phyloP scores from a whole-genome alignment of 805 yeast species.

The Lipomyces sp. region DNA sequence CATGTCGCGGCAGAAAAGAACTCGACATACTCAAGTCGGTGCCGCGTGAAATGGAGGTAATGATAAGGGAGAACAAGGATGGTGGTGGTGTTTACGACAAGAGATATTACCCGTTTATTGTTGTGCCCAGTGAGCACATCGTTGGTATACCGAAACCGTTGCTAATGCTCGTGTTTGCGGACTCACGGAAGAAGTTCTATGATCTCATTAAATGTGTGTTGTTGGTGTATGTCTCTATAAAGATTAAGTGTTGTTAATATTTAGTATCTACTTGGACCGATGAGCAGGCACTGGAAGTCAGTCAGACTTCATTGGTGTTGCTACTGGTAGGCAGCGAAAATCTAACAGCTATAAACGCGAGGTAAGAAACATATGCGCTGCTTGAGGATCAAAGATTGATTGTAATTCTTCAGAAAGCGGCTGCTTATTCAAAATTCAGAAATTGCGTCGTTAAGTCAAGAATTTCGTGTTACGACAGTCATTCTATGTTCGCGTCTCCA shows the following conservation, averaged over 20 bases:
- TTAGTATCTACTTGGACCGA: constrained; percentile 25
- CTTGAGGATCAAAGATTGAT: neutral
- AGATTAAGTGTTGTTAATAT: neutral
- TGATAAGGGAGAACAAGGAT: constrained; percentile 7
- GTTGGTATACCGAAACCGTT: constrained; percentile 30
- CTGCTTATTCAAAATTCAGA: neutral
- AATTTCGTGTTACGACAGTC: constrained; percentile 23
- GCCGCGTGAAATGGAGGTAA: constrained; percentile 16
- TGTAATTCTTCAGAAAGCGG: constrained; percentile 11
- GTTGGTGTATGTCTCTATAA: neutral
- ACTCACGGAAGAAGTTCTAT: constrained; percentile 21
- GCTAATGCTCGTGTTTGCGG: constrained; percentile 25
- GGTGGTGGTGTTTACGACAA: constrained; percentile 20
- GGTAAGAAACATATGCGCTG: constrained; percentile 13
- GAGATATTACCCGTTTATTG: constrained; percentile 25
- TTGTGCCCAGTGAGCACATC: constrained; percentile 26
- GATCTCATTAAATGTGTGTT: constrained; percentile 19
- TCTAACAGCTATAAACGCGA: constrained; percentile 31
- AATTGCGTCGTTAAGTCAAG: constrained; percentile 15
- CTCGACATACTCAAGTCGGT: constrained; percentile 26
- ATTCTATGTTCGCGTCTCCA: constrained; percentile 43
- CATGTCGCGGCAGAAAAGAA: constrained; percentile 21
- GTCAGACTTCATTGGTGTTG: constrained; percentile 18
- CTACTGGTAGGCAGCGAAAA: constrained; percentile 33
- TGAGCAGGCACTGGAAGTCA: constrained; percentile 26